Percentiles rank a stretch among this genome's conserved stretches.
These are phyloP conservation scores for Platismatia glauca DNA, from an alignment of 495 filamentous ascomycete species.

Conservation along the genomic window DNA sequence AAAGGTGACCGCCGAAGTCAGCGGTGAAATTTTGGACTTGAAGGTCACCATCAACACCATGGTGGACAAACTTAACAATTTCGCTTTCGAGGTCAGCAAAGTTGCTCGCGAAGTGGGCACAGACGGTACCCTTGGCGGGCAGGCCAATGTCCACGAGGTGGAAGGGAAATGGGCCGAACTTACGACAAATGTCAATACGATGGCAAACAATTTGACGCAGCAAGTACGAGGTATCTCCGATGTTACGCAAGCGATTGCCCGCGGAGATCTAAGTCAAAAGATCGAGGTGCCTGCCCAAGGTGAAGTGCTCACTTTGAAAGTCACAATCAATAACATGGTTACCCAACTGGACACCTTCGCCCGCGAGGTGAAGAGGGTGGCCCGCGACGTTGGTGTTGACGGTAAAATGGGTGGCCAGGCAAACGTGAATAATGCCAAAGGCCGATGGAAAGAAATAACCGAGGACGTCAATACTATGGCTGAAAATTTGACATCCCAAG, in stretches of 20 bases:
- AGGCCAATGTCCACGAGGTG: constrained; percentile 93
- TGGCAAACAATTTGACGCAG: constrained; percentile 91
- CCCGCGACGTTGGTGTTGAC: constrained; percentile 94
- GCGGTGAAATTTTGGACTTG: constrained; percentile 88
- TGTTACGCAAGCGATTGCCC: constrained; percentile 94
- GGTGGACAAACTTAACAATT: constrained; percentile 94
- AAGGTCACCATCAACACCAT: constrained; percentile 99
- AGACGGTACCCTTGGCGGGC: constrained; percentile 89
- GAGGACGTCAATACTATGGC: constrained; percentile 99
- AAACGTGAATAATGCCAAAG: constrained; percentile 86
- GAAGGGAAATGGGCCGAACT: constrained; percentile 99
- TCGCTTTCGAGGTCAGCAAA: constrained; percentile 97
- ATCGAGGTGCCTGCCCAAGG: constrained; percentile 94
- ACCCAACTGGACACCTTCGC: constrained; percentile 92
- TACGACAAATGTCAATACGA: constrained; percentile 79
- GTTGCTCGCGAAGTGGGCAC: constrained; percentile 97
- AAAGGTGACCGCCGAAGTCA: constrained; percentile 92
- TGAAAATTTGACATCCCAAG: constrained; percentile 93
- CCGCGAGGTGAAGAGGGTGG: constrained; percentile 92
- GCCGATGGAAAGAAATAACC: constrained; percentile 97
- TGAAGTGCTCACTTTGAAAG: constrained; percentile 87
- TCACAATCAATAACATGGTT: constrained; percentile 99
- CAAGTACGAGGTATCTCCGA: constrained; percentile 95
- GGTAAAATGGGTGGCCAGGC: constrained; percentile 99
- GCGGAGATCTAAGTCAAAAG: constrained; percentile 89